These are phyloP conservation scores for Starmera stellimalicola DNA, from an alignment of 1,139 yeast species.

Conservation along the genomic window DNA sequence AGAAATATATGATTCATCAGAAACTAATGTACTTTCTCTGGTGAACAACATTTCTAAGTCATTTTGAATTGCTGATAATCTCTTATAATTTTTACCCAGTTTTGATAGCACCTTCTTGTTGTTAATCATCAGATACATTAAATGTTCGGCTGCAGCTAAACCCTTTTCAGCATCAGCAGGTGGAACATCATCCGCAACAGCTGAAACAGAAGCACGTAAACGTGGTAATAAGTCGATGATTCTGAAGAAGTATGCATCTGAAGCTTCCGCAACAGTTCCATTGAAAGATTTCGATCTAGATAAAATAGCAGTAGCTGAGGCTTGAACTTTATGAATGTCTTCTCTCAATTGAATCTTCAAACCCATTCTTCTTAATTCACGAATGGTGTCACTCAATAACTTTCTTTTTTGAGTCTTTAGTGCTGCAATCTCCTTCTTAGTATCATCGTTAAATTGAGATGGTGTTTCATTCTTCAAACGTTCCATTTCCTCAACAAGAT, in stretches of 20 bases:
- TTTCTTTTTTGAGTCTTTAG: constrained; percentile 75
- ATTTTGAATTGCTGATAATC: constrained; percentile 10
- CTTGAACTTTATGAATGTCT: constrained; percentile 53
- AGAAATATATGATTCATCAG: background rate
- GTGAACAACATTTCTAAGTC: background rate
- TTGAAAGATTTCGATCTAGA: constrained; percentile 42
- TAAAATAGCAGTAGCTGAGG: constrained; percentile 53
- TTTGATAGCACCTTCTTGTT: constrained; percentile 37
- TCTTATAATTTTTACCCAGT: constrained; percentile 20
- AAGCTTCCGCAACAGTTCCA: constrained; percentile 30
- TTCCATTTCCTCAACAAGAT: constrained; percentile 48
- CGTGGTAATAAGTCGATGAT: constrained; percentile 75
- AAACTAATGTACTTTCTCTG: background rate
- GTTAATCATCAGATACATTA: constrained; percentile 44
- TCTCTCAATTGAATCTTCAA: constrained; percentile 55
- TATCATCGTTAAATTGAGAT: constrained; percentile 53
- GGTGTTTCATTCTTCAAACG: constrained; percentile 74
- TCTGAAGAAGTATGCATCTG: constrained; percentile 57
- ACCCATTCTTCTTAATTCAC: constrained; percentile 69
- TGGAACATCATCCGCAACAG: constrained; percentile 68
- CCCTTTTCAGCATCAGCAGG: constrained; percentile 67
- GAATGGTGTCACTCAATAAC: constrained; percentile 64
- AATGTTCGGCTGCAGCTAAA: constrained; percentile 69
- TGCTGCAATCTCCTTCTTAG: constrained; percentile 62
- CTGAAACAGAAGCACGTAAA: constrained; percentile 53